Evolutionary conservation across 140 eudicot genomes (phyloP).

Genomic region (Flaveria floridana): DNA sequence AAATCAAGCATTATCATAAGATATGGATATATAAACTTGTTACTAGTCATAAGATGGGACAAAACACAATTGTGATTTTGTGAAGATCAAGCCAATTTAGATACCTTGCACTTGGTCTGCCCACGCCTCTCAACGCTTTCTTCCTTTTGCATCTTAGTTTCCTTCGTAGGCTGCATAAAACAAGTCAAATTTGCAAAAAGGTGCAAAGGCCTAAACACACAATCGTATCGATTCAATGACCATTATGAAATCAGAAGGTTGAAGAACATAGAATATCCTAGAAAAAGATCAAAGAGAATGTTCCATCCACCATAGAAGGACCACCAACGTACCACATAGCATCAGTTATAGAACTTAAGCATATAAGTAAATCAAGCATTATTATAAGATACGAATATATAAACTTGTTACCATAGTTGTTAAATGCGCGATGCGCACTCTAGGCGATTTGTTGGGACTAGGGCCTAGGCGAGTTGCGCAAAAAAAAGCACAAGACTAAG

Average conservation of each 20-base stretch:
- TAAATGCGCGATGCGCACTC: too few relatives aligned
- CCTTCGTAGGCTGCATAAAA: conserved; percentile 41
- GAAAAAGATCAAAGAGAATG: background rate
- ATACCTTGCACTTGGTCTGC: conserved; percentile 82
- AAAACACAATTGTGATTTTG: too few relatives aligned
- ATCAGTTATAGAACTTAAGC: conserved; percentile 3
- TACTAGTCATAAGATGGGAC: too few relatives aligned
- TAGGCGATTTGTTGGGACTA: too few relatives aligned
- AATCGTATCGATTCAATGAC: background rate
- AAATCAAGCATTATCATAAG: too few relatives aligned
- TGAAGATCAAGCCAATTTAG: background rate
- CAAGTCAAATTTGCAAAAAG: conserved; percentile 8
- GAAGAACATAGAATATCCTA: too few relatives aligned
- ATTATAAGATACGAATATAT: background rate
- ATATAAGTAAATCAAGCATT: conserved; percentile 1
- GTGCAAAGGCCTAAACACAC: background rate
- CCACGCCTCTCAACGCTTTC: conserved; percentile 44
- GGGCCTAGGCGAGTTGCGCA: too few relatives aligned
- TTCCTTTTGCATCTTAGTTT: conserved; percentile 41
- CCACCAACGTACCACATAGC: background rate
- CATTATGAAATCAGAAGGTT: too few relatives aligned
- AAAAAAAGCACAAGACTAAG: too few relatives aligned
- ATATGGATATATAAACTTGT: too few relatives aligned
- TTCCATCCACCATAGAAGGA: background rate
- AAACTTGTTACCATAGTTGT: background rate